These are phyloP conservation scores for Fusarium sp. DNA, from an alignment of 2,329 filamentous ascomycete species.

Conservation along the genomic window DNA sequence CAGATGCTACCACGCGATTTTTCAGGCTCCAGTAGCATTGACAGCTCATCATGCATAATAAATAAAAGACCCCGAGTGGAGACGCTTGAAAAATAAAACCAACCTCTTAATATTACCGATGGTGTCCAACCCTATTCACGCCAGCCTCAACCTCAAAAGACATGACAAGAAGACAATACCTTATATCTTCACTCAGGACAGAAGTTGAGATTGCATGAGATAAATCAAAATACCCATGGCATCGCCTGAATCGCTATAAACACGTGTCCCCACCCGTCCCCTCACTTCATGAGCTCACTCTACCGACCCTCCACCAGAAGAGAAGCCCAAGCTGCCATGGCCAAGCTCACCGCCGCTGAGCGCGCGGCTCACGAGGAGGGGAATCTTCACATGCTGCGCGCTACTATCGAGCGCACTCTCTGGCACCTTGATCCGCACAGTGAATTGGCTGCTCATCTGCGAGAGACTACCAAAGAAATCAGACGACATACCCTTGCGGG, in stretches of 20 bases:
- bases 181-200: not conserved
- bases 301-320: slow-evolving; percentile 20
- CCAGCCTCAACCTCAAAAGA: not conserved
- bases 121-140: not conserved
- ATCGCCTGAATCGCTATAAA: not conserved
- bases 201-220: not conserved
- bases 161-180: not conserved
- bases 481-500: not conserved
- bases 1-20: not conserved
- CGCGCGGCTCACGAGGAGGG: slow-evolving; percentile 18
- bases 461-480: not conserved
- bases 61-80: not conserved
- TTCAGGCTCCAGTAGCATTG: not conserved
- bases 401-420: slow-evolving; percentile 8
- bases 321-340: slow-evolving; percentile 16
- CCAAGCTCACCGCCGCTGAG: slow-evolving; percentile 22
- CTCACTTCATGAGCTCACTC: slow-evolving; percentile 23
- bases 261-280: not conserved
- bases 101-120: not conserved
- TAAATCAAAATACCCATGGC: not conserved
- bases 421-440: slow-evolving; percentile 5
- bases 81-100: not conserved
- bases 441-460: slow-evolving; percentile 3
- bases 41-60: not conserved
- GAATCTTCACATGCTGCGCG: slow-evolving; percentile 18